Conservation (phyloP, 768 basidiomycete species). For the Kockovaella imperatae region DNA sequence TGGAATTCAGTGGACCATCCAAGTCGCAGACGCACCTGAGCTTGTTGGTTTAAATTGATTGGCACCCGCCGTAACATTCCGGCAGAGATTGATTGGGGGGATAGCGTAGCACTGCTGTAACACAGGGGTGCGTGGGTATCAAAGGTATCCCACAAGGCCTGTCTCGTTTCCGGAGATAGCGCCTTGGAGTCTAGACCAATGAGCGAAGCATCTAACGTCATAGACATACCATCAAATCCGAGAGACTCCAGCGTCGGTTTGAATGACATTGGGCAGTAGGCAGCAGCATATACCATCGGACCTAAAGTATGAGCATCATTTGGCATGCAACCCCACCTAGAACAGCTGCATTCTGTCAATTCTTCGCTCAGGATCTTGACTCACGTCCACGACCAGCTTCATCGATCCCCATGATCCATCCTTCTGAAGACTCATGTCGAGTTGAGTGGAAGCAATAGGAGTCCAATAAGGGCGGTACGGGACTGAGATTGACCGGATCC, state of each 20-base stretch:
- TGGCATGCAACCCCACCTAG: conserved; percentile 51
- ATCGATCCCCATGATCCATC: conserved; percentile 96
- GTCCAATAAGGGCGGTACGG: not conserved
- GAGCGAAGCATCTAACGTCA: not conserved
- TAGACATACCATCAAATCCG: conserved; percentile 75
- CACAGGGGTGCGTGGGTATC: conserved; percentile 27
- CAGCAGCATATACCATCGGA: conserved; percentile 90
- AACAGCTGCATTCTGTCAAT: conserved; percentile 50
- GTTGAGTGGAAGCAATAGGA: not conserved
- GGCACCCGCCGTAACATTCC: conserved; percentile 84
- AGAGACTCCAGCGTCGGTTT: conserved; percentile 63
- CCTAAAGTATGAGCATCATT: conserved; percentile 25
- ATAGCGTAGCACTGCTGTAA: conserved; percentile 47
- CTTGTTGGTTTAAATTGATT: conserved; percentile 56
- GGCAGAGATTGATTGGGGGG: conserved; percentile 81
- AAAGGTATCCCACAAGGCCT: conserved; percentile 39
- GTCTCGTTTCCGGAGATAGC: conserved; percentile 62
- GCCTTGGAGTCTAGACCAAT: conserved; percentile 75
- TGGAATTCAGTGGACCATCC: not conserved
- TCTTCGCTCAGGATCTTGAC: conserved; percentile 7
- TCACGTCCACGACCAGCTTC: conserved; percentile 85
- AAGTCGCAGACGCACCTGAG: conserved; percentile 24
- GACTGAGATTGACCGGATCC: not conserved
- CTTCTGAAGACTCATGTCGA: conserved; percentile 34
- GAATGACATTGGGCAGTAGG: conserved; percentile 79